A percentile compares a stretch with the other conserved stretches of the same genome.
Conservation (phyloP, 2,329 filamentous ascomycete genomes). For the Elsinoe australis region DNA sequence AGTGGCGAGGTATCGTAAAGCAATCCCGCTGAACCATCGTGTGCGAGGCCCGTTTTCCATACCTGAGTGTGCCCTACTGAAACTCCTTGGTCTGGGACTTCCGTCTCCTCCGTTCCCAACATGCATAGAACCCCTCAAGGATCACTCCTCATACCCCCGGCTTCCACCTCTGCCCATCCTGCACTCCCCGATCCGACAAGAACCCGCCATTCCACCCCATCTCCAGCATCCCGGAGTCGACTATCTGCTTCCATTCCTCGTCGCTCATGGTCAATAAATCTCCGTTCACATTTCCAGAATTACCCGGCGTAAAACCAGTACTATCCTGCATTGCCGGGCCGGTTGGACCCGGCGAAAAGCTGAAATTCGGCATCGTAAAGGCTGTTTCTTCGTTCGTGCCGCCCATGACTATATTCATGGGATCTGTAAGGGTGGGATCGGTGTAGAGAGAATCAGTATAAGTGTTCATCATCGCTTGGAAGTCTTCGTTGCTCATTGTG, state of each 20-base stretch:
- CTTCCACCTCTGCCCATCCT: background rate
- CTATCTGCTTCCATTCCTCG: conserved; percentile 13
- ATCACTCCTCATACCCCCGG: background rate
- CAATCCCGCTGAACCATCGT: too few relatives aligned
- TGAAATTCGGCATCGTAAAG: conserved; percentile 17
- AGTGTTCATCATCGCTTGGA: conserved; percentile 15
- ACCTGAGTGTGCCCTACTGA: too few relatives aligned
- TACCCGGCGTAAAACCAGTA: conserved; percentile 11
- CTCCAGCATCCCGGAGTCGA: conserved; percentile 8
- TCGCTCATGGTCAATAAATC: conserved; percentile 10
- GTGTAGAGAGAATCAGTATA: conserved; percentile 13
- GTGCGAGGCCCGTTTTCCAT: too few relatives aligned
- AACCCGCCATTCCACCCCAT: conserved; percentile 15
- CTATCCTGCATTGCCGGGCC: background rate
- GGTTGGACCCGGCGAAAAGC: background rate
- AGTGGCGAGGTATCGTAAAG: conserved; percentile 9
- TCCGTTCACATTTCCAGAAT: background rate
- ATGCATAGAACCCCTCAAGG: background rate
- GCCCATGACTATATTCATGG: conserved; percentile 12
- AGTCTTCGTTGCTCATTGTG: conserved; percentile 16
- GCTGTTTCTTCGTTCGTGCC: conserved; percentile 8
- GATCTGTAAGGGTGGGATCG: background rate
- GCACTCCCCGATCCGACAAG: conserved; percentile 1
- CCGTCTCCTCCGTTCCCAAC: too few relatives aligned
- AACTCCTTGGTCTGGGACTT: too few relatives aligned